These are phyloP conservation scores for Blastocystis sp. DNA, from an alignment of 352 stramenopile genomes.

Conservation along the genomic window DNA sequence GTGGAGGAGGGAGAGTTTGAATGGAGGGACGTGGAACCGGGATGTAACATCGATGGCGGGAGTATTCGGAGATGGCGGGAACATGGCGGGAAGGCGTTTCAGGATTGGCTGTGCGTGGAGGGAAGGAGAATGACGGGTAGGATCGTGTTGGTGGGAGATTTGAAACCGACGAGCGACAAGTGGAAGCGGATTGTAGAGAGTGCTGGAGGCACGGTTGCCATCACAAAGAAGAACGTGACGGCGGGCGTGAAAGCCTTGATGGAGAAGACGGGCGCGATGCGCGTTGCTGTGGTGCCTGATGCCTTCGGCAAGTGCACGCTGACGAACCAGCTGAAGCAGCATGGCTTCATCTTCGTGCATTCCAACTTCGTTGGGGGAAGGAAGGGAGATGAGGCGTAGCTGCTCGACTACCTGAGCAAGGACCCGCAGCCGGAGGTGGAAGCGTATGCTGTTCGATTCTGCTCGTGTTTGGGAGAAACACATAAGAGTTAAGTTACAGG, in stretches of 20 bases:
- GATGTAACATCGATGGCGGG: constrained; percentile 3
- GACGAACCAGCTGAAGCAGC: neutral
- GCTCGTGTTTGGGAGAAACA: constrained; percentile 5
- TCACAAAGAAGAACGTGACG: constrained; percentile 1
- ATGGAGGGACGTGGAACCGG: constrained; percentile 7
- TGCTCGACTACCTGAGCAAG: constrained; percentile 54
- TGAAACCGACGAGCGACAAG: neutral
- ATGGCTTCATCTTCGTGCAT: constrained; percentile 1
- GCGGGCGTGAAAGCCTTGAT: constrained; percentile 7
- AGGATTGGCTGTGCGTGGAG: neutral
- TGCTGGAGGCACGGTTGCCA: constrained; percentile 4
- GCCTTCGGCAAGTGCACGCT: neutral
- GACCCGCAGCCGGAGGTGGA: constrained; percentile 26
- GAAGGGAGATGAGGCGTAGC: neutral
- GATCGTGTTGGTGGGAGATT: constrained; percentile 32
- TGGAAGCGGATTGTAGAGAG: constrained; percentile 27
- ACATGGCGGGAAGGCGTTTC: constrained; percentile 18
- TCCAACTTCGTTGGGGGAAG: neutral
- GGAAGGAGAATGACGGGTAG: neutral
- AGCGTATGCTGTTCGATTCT: constrained; percentile 37
- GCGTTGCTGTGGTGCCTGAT: neutral
- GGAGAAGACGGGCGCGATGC: neutral
- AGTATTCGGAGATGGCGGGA: constrained; percentile 24
- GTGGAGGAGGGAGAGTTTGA: constrained; percentile 52
- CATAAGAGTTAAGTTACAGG: constrained; percentile 57